Evolutionary conservation across 805 yeast genomes (phyloP), one percentile per base, ranked within the genome.

Genomic region (Schwanniomyces vanrijiae): DNA sequence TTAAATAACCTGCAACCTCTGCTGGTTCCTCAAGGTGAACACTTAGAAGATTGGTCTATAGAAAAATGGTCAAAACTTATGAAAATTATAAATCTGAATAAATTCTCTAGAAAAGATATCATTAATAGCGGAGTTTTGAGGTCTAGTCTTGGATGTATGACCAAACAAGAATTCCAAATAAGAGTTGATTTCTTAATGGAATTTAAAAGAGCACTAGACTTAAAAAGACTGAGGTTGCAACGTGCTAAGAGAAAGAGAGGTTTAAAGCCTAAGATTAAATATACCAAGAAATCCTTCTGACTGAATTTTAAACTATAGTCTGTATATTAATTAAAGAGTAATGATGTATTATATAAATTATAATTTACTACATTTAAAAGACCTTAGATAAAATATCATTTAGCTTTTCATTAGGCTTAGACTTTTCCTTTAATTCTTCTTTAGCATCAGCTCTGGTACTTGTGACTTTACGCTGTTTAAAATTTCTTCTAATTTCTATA

Each of bases 401-500:
- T 52, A 78, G 56, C 55, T 75, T 75, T 21, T 66, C 68, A 38
- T 66, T 57, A 21, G 65, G 76, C 55, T 64, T 69, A 14, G 71
- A 64, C 21, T 66, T 63, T 33, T 64, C 64, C 52, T 82, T 81
- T 37, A 76, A 68, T 20, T 66, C 62, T 1, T 68, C 63, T 14
- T 75, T 71, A 9, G 88, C 90, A 49, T 77, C 81, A 0, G 89
- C 85, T 55, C 95, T 77, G 13, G 77, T 77, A 7, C 89, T 81
- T 10, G 83, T 70, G 14, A 87, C 85, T 29, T 76, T 76, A 52
- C 90, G 60, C 65, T 91, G 98, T 48, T 77, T 79, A 64, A 90
- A 90, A 16, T 69, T 73, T 61, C 92, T 76, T 56, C 84, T 71
- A 4, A 79, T 64, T 19, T 69, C 70, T 2, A 59, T 56, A 2